These are phyloP conservation scores for Gentiana straminea DNA, from an alignment of 257 asterid species.

Conservation along the genomic window DNA sequence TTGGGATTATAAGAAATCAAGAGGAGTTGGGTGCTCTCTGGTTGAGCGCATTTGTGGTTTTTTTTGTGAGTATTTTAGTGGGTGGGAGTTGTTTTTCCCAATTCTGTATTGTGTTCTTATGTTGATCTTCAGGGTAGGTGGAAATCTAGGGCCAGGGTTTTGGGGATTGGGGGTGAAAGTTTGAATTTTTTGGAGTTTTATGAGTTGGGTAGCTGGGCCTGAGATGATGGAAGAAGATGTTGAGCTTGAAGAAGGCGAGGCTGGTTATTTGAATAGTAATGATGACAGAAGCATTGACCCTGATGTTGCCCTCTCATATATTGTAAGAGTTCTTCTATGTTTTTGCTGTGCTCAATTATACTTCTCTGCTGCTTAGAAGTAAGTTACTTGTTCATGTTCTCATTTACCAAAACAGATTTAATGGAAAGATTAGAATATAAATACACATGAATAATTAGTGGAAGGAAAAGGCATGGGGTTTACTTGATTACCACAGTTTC, in stretches of 20 bases:
- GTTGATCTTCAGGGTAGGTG: slow-evolving; percentile 76
- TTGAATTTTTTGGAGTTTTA: slow-evolving; percentile 10
- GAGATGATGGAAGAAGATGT: slow-evolving; percentile 39
- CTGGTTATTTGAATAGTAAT: slow-evolving; percentile 35
- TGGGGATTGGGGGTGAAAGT: slow-evolving; percentile 9
- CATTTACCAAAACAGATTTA: background rate
- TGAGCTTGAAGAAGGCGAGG: slow-evolving; percentile 94
- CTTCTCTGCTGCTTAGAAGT: slow-evolving; percentile 5
- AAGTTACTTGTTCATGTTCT: slow-evolving; percentile 10
- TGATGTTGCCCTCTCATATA: slow-evolving; percentile 75
- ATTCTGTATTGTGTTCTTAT: slow-evolving; percentile 21
- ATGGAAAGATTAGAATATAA: background rate
- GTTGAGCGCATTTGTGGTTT: slow-evolving; percentile 36
- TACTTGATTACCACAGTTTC: too few relatives aligned
- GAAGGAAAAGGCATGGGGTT: too few relatives aligned
- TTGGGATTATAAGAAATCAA: slow-evolving; percentile 23
- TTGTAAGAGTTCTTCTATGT: slow-evolving; percentile 54
- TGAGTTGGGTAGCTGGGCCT: slow-evolving; percentile 29
- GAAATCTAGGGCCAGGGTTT: slow-evolving; percentile 42
- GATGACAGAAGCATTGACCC: slow-evolving; percentile 62
- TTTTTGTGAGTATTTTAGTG: slow-evolving; percentile 22
- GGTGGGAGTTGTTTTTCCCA: slow-evolving; percentile 26
- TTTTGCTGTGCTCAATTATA: slow-evolving; percentile 8
- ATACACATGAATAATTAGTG: too few relatives aligned
- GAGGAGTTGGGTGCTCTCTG: slow-evolving; percentile 19